phyloP scores from a whole-genome alignment of 2,329 filamentous ascomycete species.

The Thielaviopsis populi region DNA sequence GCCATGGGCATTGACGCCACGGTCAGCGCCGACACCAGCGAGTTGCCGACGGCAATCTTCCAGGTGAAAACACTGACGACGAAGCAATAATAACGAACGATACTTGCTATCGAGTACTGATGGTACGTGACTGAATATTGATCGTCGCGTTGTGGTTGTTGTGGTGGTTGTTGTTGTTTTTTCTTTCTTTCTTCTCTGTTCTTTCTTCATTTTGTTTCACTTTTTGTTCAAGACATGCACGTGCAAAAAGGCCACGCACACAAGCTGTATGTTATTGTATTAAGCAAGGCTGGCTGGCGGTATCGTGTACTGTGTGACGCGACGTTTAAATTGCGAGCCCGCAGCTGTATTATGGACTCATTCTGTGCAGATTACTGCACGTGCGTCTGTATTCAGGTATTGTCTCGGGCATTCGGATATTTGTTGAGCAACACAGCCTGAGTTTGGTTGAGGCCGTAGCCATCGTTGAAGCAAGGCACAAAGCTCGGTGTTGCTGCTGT shows the following conservation, averaged over 20 bases:
- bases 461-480: background rate
- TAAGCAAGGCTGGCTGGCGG: background rate
- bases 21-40: constrained; percentile 77
- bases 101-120: background rate
- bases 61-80: constrained; percentile 75
- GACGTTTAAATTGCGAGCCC: background rate
- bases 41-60: constrained; percentile 79
- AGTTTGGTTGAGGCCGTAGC: background rate
- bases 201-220: no score
- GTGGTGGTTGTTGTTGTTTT: no score
- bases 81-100: constrained; percentile 33
- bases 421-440: background rate
- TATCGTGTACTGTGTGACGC: background rate
- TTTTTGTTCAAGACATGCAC: background rate
- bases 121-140: background rate
- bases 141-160: no score
- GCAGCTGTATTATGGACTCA: background rate
- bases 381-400: background rate
- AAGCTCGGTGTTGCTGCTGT: background rate
- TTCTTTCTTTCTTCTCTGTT: background rate
- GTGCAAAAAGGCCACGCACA: background rate
- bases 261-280: background rate
- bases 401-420: background rate
- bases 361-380: background rate
- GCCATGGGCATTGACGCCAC: constrained; percentile 81